Base-by-base conservation (phyloP, 176 grass and related monocot species). In the Alloteropsis semialata region DNA sequence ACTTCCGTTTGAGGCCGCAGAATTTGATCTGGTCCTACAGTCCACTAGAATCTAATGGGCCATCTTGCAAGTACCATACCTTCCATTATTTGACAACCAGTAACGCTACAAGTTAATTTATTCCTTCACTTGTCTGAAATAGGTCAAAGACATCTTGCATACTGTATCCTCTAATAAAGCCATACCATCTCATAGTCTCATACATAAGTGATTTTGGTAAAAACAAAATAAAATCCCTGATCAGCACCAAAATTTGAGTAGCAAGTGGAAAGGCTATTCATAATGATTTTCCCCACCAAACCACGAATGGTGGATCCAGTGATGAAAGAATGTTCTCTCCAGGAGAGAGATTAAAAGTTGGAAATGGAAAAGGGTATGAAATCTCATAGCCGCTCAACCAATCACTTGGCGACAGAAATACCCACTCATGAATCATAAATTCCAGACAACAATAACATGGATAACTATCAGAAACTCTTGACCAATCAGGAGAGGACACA, bases 161-260 rank as follows among this genome's bases (percentile, higher is more conserved):
- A 57, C 22, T 45, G 17, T 33, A 66, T 59, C 61, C 12, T 84
- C 19, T 65, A 73, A 78, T 65, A 73, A 78, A 88, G 75, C 22
- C 38, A 62, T 45, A 41, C 36, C 5, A 60, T n/a, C n/a, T n/a
- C n/a, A n/a, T n/a, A n/a, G n/a, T n/a, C 33, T 77, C 34, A 45
- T 18, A 34, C 16, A 58, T 41, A 74, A 67, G 36, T 29, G 67
- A 66, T 39, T 50, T 46, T 84, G 66, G 30, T 68, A 50, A 72
- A 48, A 79, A 38, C 6, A 16, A 62, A 88, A 54, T 42, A 44
- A 88, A 74, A 88, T 28, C n/a, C 84, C 68, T 67, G 36, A 38
- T 65, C 9, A 79, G 9, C 61, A 48, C 37, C 5, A 1, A 58
- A 19, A 17, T 24, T 79, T 61, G 9, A 68, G 28, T 27, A 84